Base-by-base conservation (phyloP, 176 grass and related monocot species). In the Microstegium vimineum region DNA sequence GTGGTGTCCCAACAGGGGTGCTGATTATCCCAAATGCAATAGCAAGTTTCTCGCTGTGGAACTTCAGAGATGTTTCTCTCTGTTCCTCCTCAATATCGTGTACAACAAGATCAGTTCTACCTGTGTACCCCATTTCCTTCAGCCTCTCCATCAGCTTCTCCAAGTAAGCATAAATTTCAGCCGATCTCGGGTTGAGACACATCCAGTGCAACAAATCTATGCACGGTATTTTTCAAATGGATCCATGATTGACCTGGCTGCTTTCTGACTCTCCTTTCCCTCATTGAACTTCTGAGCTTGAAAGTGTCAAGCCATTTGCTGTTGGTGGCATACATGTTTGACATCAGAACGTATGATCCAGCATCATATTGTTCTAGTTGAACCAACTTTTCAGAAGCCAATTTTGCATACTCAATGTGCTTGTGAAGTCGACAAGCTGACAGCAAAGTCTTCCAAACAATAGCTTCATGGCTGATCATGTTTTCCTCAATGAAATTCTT, bases 391-490 rank as follows among this genome's bases (percentile, higher is more conserved):
- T 76, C 68, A 60, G 89, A 91, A 69, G 89, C 86, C 61, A 86
- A 69, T 61, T 69, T 79, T 75, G 86, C 86, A 3, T 87, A 76
- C n/a, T 89, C 54, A 8, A 74, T 89, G 61, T 94, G 40, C 66
- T 84, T 89, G 38, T 94, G 92, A 84, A 91, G 51, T 42, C 67
- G 89, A 59, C 89, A 94, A 60, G 92, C 72, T 61, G 92, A 89
- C 35, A 91, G 59, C 62, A 94, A 69, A 14, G 92, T 75, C 79
- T 84, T 94, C 92, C 86, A 94, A 20, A 89, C 81, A 82, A 91
- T 60, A 61, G 89, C 66, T 49, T 89, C 69, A 72, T 85, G 38
- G 8, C 66, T 66, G 45, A 94, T 91, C 68, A 81, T 85, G 32
- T 91, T 82, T 80, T 87, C 56, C 28, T 79, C 43, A 38, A 94